Evolutionary conservation across 2,329 filamentous ascomycete genomes (phyloP).

Genomic region (Monosporascus sp.): DNA sequence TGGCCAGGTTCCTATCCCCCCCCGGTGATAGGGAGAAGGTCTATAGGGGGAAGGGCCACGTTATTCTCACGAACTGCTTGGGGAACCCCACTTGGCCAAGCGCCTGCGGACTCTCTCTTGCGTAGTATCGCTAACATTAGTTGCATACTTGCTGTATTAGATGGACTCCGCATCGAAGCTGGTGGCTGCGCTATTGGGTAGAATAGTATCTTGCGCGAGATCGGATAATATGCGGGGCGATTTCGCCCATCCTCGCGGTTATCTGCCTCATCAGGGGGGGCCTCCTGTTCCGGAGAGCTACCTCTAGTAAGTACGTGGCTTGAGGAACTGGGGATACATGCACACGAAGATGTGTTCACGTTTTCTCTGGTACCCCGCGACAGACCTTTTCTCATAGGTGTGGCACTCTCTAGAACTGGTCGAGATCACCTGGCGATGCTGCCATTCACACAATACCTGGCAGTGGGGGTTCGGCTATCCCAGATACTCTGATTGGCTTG

Average conservation of each 20-base stretch:
- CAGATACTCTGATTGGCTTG: conserved; percentile 2
- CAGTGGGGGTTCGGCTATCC: conserved; percentile 8
- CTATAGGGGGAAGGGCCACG: background rate
- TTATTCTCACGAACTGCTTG: background rate
- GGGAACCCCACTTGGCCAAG: background rate
- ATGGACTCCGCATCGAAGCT: background rate
- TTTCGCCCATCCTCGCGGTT: background rate
- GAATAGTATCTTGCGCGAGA: background rate
- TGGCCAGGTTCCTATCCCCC: too few relatives aligned
- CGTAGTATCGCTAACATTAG: background rate
- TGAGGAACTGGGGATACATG: background rate
- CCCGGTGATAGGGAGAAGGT: background rate
- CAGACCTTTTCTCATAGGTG: conserved; percentile 3
- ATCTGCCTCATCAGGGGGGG: background rate
- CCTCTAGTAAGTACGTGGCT: background rate
- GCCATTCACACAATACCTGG: conserved; percentile 1
- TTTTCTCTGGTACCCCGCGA: conserved; percentile 6
- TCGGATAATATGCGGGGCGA: background rate
- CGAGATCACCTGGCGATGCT: conserved; percentile 4
- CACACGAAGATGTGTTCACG: background rate
- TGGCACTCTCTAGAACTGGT: conserved; percentile 6
- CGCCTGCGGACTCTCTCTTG: background rate
- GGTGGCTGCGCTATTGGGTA: background rate
- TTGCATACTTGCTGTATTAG: background rate
- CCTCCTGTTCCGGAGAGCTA: background rate